Evolutionary conservation across 1,284 basidiomycete species (phyloP), one percentile per base, ranked within the genome.

Genomic region (Coniferiporia weirii): DNA sequence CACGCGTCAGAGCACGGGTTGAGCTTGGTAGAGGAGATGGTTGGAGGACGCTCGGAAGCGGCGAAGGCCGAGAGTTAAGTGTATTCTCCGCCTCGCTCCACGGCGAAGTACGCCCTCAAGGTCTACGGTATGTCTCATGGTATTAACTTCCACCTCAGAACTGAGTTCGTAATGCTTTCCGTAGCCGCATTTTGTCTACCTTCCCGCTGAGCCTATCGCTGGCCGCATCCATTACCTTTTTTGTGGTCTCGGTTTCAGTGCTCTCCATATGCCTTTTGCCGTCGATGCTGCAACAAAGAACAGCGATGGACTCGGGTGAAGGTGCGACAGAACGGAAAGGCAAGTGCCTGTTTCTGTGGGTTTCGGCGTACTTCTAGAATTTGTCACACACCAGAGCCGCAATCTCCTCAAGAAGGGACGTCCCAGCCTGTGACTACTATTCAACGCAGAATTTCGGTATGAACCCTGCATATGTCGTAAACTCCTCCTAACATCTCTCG

Each of bases 31-130:
- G 89, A 38, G 75, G 70, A 17, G 89, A 92, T 67, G 73, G 75
- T 40, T 92, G 89, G 89, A 84, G 71, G 68, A 78, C 72, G 45
- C 58, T 91, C 10, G 87, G 87, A 6, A 73, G 68, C 19, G 89
- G 88, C 3, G 74, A 84, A 70, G 86, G 81, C 15, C 82, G 84
- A 55, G 89, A 92, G 69, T 66, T 92, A 4, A 87, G 79, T 63
- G 80, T 92, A 1, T 65, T 79, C 22, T 75, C 80, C 32, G 85
- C 87, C 17, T 76, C 74, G 22, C 64, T 92, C 40, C 76, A 73
- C 59, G 90, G 89, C 6, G 70, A 73, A 17, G 79, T 87, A 34
- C 77, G 79, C 40, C 84, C 83, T 63, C 79, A 77, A 63, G 89
- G 89, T 44, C 71, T 90, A 50, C 79, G 85, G 89, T 89, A 66